These are phyloP conservation scores for Areca catechu DNA, from an alignment of 176 grass and related monocot species.

Conservation along the genomic window DNA sequence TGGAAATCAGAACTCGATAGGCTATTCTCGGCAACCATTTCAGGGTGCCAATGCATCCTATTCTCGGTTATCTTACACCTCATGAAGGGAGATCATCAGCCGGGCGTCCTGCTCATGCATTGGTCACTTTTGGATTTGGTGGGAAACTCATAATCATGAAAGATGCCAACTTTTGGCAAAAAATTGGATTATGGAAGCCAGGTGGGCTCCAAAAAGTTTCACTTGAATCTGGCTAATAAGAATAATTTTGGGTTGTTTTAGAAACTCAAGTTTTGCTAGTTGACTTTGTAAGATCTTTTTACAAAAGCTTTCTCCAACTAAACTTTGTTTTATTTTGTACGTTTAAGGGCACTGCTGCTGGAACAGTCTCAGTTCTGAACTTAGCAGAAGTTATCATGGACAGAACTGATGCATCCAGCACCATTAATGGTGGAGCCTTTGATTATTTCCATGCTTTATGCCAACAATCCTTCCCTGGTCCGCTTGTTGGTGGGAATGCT, in stretches of 20 bases:
- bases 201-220: not conserved
- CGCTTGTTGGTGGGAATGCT: conserved; percentile 80
- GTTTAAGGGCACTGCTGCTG: conserved; percentile 33
- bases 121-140: conserved; percentile 23
- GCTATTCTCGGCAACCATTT: conserved; percentile 1
- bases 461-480: conserved; percentile 64
- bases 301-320: too few relatives aligned
- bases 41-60: conserved; percentile 6
- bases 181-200: conserved; percentile 15
- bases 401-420: conserved; percentile 44
- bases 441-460: conserved; percentile 71
- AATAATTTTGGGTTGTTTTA: too few relatives aligned
- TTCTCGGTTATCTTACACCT: conserved; percentile 2
- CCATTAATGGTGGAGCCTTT: conserved; percentile 30
- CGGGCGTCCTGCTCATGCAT: conserved; percentile 16
- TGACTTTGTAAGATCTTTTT: too few relatives aligned
- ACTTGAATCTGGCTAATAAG: too few relatives aligned
- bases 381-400: conserved; percentile 56
- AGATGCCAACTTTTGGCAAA: not conserved
- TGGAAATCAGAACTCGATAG: conserved; percentile 3
- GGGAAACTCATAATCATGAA: conserved; percentile 20
- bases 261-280: too few relatives aligned
- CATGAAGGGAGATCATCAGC: conserved; percentile 10
- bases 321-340: conserved; percentile 16
- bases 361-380: conserved; percentile 63